A percentile compares a stretch with the other conserved stretches of the same genome.
Conservation (phyloP, 2,329 filamentous ascomycete species). For the Penicillium sp. region DNA sequence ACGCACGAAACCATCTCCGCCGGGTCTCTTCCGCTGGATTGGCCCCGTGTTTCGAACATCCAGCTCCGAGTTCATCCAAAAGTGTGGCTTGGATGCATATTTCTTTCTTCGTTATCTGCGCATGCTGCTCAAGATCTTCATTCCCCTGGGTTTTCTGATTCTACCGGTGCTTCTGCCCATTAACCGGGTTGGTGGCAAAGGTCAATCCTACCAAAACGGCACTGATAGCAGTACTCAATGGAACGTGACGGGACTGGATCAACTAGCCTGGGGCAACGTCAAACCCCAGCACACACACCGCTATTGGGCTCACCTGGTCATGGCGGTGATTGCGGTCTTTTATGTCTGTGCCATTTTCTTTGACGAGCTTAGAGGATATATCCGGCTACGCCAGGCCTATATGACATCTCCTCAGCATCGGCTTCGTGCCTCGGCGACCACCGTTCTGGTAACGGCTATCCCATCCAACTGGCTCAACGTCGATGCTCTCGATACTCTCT, state of each 20-base stretch:
- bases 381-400: constrained; percentile 91
- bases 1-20: constrained; percentile 71
- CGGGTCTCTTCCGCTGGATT: constrained; percentile 54
- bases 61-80: constrained; percentile 83
- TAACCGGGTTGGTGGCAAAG: constrained; percentile 71
- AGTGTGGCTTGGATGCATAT: constrained; percentile 94
- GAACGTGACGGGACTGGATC: constrained; percentile 68
- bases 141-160: constrained; percentile 73
- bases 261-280: constrained; percentile 86
- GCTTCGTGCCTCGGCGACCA: constrained; percentile 88
- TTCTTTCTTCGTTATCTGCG: constrained; percentile 92
- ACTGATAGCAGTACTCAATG: constrained; percentile 39
- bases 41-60: constrained; percentile 62
- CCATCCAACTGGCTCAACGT: constrained; percentile 85
- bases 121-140: constrained; percentile 84
- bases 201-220: constrained; percentile 51
- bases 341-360: constrained; percentile 90
- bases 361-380: constrained; percentile 78
- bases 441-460: constrained; percentile 87
- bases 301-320: constrained; percentile 79
- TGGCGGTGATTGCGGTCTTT: constrained; percentile 72
- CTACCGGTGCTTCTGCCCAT: constrained; percentile 83
- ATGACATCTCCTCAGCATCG: constrained; percentile 93
- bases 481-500: constrained; percentile 76
- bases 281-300: constrained; percentile 60